phyloP scores from a whole-genome alignment of 768 basidiomycete species.

The Suillus ampliporus region DNA sequence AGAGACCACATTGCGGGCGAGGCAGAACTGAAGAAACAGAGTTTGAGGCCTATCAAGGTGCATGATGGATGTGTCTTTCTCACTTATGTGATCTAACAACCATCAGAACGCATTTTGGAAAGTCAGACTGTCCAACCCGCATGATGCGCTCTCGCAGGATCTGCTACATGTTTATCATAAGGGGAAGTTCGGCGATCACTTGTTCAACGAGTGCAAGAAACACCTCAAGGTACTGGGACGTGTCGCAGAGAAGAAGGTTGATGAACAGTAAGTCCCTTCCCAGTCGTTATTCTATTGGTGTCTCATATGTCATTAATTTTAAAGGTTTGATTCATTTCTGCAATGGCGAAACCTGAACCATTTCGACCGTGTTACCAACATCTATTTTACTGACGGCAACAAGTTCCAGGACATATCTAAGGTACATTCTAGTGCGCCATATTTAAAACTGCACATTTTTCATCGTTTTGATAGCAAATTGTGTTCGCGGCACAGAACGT shows the following conservation, averaged over 20 bases:
- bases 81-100: no score
- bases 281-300: background rate
- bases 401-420: constrained; percentile 44
- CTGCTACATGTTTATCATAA: constrained; percentile 41
- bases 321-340: constrained; percentile 33
- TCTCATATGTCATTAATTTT: constrained; percentile 1
- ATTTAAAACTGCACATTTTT: constrained; percentile 2
- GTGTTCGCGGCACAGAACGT: constrained; percentile 35
- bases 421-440: constrained; percentile 24
- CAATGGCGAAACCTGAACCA: constrained; percentile 41
- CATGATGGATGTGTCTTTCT: no score
- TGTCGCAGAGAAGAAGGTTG: constrained; percentile 7
- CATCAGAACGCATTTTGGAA: no score
- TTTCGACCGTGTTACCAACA: constrained; percentile 28
- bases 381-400: constrained; percentile 38
- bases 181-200: constrained; percentile 40
- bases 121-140: constrained; percentile 32
- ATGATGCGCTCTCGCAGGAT: constrained; percentile 42
- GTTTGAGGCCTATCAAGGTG: no score
- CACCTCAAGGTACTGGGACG: constrained; percentile 20
- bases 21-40: no score
- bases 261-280: constrained; percentile 26
- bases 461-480: constrained; percentile 26
- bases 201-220: constrained; percentile 32
- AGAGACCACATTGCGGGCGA: no score